Evolutionary conservation across 176 grass and related monocot species (phyloP), one percentile per base, ranked within the genome.

Genomic region (Aegilops bicornis): DNA sequence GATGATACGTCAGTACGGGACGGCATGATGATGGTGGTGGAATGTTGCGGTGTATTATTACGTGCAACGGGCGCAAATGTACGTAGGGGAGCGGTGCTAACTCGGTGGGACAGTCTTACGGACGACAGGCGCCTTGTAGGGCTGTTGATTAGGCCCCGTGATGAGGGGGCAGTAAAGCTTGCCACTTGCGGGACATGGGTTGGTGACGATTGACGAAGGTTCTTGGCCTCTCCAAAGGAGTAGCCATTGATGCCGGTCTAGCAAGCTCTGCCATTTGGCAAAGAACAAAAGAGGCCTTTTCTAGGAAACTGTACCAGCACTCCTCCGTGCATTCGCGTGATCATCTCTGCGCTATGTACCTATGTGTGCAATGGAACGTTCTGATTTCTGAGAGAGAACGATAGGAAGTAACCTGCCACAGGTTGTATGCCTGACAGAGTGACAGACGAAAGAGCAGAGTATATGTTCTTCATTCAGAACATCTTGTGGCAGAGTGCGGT

Each of bases 131-230:
- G 27, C 33, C 14, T 60, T 31, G 48, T 69, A 76, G 89, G 82
- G 48, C 25, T 84, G 81, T 25, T 91, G 47, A 91, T 84, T 84
- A 87, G 69, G 47, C 67, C 47, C 7, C 60, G 89, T 87, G 68
- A 69, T 4, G 75, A 84, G 85, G 75, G 27, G 35, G 81, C 36
- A 75, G 85, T 37, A 84, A 87, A 87, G 80, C 48, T 48, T 56
- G 60, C 60, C 71, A 74, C 80, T 87, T 84, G 79, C 40, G 30
- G 22, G 81, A 47, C 85, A 87, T 91, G 85, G 75, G 84, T 84
- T 69, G 89, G 76, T 7, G 69, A 87, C 39, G 8, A 40, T 69
- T 7, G 69, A 87, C 39, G 8, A 40, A 87, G 81, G 89, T 81
- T 87, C 89, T 87, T 87, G 73, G 31, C 56, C 85, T 63, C 81